A percentile compares a stretch with the other conserved stretches of the same genome.
phyloP scores from a whole-genome alignment of 495 filamentous ascomycete genomes.

The Penicillium dipodomyicola region DNA sequence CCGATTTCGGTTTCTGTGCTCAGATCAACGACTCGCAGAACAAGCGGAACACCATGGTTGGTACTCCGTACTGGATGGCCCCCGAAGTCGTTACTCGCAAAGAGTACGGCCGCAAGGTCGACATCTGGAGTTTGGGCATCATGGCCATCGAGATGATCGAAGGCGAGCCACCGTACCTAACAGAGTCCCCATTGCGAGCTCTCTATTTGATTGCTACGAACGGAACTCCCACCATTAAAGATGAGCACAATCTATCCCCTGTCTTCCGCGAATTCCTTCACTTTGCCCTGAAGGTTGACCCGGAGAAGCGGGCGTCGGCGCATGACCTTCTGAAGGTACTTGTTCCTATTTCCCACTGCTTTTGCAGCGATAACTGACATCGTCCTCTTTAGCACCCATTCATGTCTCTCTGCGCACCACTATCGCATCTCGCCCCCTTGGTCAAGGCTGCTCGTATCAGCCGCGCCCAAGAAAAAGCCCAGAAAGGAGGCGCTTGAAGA shows the following conservation, averaged over 20 bases:
- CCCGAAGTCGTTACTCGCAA: conserved; percentile 96
- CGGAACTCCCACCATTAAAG: conserved; percentile 92
- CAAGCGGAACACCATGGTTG: conserved; percentile 98
- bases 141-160: conserved; percentile 99
- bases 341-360: conserved; percentile 5
- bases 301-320: conserved; percentile 92
- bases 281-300: conserved; percentile 90
- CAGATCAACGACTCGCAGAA: conserved; percentile 97
- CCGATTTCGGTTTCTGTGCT: conserved; percentile 98
- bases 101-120: conserved; percentile 96
- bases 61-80: conserved; percentile 99
- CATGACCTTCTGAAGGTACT: conserved; percentile 85
- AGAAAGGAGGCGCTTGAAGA: conserved; percentile 57
- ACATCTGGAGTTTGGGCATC: conserved; percentile 97
- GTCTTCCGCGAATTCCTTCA: conserved; percentile 88
- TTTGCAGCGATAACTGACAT: conserved; percentile 27
- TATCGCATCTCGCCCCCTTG: conserved; percentile 76
- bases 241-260: conserved; percentile 75
- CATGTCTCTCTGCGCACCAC: conserved; percentile 69
- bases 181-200: conserved; percentile 88
- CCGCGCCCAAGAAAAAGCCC: conserved; percentile 78
- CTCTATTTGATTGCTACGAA: conserved; percentile 97
- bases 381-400: conserved; percentile 72
- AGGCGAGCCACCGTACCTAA: conserved; percentile 95
- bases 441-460: conserved; percentile 82